A percentile compares a stretch with the other conserved stretches of the same genome.
phyloP scores from a whole-genome alignment of 2,329 filamentous ascomycete genomes.

The Aspergillus terreus region DNA sequence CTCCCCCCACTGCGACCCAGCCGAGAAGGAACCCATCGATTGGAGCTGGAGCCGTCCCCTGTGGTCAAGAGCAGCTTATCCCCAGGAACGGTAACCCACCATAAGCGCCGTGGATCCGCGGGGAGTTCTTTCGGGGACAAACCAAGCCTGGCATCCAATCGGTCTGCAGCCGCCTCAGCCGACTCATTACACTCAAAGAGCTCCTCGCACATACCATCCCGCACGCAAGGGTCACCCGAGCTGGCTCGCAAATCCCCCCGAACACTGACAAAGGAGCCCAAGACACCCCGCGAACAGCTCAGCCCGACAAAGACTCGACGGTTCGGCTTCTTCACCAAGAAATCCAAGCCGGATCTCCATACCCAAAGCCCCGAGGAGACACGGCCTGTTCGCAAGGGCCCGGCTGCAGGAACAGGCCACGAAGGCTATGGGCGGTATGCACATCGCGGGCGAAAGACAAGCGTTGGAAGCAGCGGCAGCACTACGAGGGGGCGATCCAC shows the following conservation, averaged over 20 bases:
- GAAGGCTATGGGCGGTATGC: constrained; percentile 58
- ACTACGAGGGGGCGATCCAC: constrained; percentile 37
- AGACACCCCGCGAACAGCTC: constrained; percentile 22
- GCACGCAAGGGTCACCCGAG: constrained; percentile 29
- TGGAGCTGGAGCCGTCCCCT: constrained; percentile 53
- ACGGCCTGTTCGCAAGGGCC: constrained; percentile 66
- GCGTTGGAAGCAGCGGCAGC: constrained; percentile 37
- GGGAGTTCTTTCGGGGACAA: constrained; percentile 40
- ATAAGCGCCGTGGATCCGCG: constrained; percentile 50
- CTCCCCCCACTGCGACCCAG: constrained; percentile 61
- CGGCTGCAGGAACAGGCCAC: constrained; percentile 87
- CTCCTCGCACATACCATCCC: constrained; percentile 30
- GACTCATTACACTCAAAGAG: constrained; percentile 37
- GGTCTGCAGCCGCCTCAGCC: constrained; percentile 31
- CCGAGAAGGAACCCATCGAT: constrained; percentile 62
- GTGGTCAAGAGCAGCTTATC: constrained; percentile 56
- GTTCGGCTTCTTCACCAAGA: constrained; percentile 75
- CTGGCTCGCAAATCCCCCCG: constrained; percentile 26
- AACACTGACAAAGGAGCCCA: constrained; percentile 35
- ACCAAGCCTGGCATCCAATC: constrained; percentile 24
- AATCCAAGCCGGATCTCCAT: constrained; percentile 61
- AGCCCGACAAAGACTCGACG: constrained; percentile 49
- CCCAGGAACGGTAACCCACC: constrained; percentile 44
- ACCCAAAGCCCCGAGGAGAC: constrained; percentile 43
- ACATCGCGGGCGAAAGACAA: constrained; percentile 42